Evolutionary conservation across 169 alveolate species (phyloP).

Genomic region (Plasmodium falciparum): DNA sequence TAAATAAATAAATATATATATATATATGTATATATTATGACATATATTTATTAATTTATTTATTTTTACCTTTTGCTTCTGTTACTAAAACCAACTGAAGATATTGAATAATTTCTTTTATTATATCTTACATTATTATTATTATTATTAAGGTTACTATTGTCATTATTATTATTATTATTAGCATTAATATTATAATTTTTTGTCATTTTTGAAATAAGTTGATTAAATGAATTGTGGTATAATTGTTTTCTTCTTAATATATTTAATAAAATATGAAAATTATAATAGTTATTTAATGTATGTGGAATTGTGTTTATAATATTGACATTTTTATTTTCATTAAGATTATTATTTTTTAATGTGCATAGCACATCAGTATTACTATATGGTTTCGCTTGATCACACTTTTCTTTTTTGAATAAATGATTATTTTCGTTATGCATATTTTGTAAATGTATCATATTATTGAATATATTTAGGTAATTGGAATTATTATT

Average conservation of each 20-base stretch:
- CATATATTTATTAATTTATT: not conserved
- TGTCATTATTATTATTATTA: not conserved
- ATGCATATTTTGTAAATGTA: slow-evolving; percentile 1
- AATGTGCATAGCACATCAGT: slow-evolving; percentile 8
- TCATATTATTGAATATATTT: slow-evolving; percentile 14
- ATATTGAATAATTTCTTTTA: slow-evolving; percentile 49
- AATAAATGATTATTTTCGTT: not conserved
- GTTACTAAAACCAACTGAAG: slow-evolving; percentile 72
- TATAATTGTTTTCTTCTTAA: slow-evolving; percentile 26
- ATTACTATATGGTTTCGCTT: not conserved
- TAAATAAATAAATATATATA: slow-evolving; percentile 1
- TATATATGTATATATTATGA: slow-evolving; percentile 6
- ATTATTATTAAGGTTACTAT: too few species aligned
- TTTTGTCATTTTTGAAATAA: not conserved
- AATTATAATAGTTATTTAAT: slow-evolving; percentile 41
- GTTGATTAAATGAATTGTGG: slow-evolving; percentile 18
- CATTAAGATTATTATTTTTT: slow-evolving; percentile 17
- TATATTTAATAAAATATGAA: slow-evolving; percentile 35
- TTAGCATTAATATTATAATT: not conserved
- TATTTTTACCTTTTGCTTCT: slow-evolving; percentile 67
- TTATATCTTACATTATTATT: not conserved
- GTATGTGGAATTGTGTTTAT: not conserved
- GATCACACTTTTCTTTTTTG: not conserved
- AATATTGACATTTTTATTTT: slow-evolving; percentile 1
- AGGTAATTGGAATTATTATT: slow-evolving; percentile 11